Conservation (phyloP, 345 rosid genomes). For the Pelargonium nanum region DNA sequence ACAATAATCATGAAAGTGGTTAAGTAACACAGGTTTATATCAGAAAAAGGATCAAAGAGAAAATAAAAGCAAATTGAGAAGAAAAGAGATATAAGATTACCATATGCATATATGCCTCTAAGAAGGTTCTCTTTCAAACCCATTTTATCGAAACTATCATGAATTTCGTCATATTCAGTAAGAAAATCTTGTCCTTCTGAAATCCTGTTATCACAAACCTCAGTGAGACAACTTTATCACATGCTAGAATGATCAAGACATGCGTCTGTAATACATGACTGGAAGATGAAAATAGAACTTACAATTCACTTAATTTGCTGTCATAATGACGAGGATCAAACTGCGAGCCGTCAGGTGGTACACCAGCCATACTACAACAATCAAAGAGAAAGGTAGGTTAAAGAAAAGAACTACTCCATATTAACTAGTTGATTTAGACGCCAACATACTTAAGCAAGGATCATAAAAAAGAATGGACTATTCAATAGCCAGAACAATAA, state of each 20-base stretch:
- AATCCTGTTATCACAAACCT: constrained; percentile 15
- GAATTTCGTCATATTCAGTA: constrained; percentile 31
- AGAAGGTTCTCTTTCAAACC: constrained; percentile 36
- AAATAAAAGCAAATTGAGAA: too few relatives aligned
- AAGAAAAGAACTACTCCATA: not conserved
- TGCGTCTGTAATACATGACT: not conserved
- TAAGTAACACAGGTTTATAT: not conserved
- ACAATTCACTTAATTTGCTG: constrained; percentile 30
- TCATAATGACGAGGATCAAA: constrained; percentile 35
- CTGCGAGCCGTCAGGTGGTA: constrained; percentile 27
- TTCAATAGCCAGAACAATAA: too few relatives aligned
- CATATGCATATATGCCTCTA: constrained; percentile 41
- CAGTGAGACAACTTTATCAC: not conserved
- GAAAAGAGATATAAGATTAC: constrained; percentile 4
- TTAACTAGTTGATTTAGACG: too few relatives aligned
- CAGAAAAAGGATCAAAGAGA: not conserved
- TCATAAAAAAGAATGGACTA: too few relatives aligned
- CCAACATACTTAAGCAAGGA: too few relatives aligned
- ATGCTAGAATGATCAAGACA: not conserved
- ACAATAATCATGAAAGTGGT: not conserved
- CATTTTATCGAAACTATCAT: constrained; percentile 43
- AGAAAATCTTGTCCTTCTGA: constrained; percentile 31
- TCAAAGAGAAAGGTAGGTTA: not conserved
- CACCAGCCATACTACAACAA: constrained; percentile 34
- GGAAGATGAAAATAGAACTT: constrained; percentile 6